Conservation (phyloP, 441 rosid genomes). For the Aleurites moluccanus region DNA sequence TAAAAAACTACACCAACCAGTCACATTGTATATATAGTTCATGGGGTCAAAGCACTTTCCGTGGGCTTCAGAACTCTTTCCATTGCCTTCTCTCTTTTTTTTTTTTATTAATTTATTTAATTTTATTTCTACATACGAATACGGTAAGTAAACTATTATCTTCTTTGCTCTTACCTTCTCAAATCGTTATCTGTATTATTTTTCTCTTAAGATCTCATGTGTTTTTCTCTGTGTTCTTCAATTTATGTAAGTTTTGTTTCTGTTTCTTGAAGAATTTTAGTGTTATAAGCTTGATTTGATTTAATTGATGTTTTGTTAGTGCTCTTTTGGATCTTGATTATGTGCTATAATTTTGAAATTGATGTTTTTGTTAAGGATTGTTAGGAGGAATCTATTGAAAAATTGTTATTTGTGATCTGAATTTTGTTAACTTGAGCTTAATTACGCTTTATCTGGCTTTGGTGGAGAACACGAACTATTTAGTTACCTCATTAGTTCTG, state of each 20-base stretch:
- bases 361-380: background rate
- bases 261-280: background rate
- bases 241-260: conserved; percentile 16
- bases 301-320: background rate
- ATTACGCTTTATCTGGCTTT: background rate
- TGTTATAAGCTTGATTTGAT: background rate
- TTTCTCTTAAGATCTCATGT: background rate
- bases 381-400: background rate
- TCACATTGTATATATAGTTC: conserved; percentile 11
- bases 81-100: background rate
- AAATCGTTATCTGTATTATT: background rate
- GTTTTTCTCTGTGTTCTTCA: background rate
- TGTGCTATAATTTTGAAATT: background rate
- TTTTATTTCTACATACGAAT: conserved; percentile 18
- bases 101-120: conserved; percentile 7
- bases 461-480: background rate
- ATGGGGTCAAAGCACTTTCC: conserved; percentile 38
- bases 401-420: conserved; percentile 6
- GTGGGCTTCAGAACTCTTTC: conserved; percentile 18
- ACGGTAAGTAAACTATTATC: conserved; percentile 20
- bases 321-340: background rate
- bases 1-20: conserved; percentile 22
- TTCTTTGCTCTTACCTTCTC: background rate
- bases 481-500: background rate
- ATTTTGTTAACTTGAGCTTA: conserved; percentile 10